A percentile compares a stretch with the other conserved stretches of the same genome.
Evolutionary conservation across 768 basidiomycete species (phyloP).

Genomic region (Lentinus tigrinus): DNA sequence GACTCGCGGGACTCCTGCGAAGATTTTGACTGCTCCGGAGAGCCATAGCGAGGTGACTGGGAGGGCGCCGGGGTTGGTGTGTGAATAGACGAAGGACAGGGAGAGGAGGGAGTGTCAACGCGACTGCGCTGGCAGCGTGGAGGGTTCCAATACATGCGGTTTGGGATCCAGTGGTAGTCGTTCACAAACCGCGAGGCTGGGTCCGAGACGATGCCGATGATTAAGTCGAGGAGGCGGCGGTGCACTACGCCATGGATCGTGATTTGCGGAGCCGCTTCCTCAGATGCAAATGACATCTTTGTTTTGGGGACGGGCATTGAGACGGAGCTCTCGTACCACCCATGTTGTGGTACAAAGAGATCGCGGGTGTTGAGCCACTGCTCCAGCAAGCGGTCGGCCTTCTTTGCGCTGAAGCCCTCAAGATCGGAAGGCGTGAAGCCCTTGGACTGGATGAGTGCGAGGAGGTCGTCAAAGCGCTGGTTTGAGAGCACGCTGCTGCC

Average conservation of each 20-base stretch:
- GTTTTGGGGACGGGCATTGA: slow-evolving; percentile 22
- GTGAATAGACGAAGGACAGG: no score
- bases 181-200: background rate
- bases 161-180: background rate
- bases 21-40: no score
- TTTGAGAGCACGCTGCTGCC: background rate
- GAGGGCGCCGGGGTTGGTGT: no score
- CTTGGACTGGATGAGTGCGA: background rate
- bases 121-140: background rate
- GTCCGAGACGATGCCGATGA: background rate
- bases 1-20: no score
- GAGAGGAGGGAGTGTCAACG: background rate
- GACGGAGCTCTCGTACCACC: slow-evolving; percentile 17
- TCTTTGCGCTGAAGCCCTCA: background rate
- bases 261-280: slow-evolving; percentile 30
- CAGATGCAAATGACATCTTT: slow-evolving; percentile 3
- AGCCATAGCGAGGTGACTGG: no score
- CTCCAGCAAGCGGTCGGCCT: background rate
- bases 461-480: background rate
- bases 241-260: slow-evolving; percentile 29
- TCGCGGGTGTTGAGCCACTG: background rate
- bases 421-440: background rate
- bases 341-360: slow-evolving; percentile 13
- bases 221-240: slow-evolving; percentile 15
- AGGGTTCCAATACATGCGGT: background rate